Conservation (phyloP, 805 yeast species). For the Candida nitratophila region DNA sequence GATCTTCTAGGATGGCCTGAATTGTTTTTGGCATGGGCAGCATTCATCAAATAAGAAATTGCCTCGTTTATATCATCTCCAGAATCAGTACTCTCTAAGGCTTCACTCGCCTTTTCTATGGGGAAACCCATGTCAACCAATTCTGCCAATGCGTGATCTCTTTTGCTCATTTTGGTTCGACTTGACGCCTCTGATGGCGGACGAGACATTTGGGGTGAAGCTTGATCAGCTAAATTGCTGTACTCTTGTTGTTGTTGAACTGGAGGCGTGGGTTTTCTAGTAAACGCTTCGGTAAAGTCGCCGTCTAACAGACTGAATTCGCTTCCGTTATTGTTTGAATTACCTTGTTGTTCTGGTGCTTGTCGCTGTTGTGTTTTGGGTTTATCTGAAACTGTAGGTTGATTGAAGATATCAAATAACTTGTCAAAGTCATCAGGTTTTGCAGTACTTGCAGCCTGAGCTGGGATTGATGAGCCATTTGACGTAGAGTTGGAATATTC, state of each 20-base stretch:
- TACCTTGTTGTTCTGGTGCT: neutral
- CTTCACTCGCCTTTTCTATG: slow-evolving; percentile 49
- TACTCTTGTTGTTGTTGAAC: neutral
- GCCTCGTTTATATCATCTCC: slow-evolving; percentile 61
- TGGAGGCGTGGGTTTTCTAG: neutral
- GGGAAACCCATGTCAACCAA: slow-evolving; percentile 77
- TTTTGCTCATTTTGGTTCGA: slow-evolving; percentile 6
- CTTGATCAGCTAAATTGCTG: neutral
- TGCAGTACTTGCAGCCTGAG: neutral
- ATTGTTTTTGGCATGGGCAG: slow-evolving; percentile 37
- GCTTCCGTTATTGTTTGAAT: neutral
- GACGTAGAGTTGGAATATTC: neutral
- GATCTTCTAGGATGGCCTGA: slow-evolving; percentile 1
- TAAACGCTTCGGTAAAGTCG: neutral
- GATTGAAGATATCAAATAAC: slow-evolving; percentile 15
- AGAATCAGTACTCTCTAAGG: slow-evolving; percentile 41
- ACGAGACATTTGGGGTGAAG: neutral
- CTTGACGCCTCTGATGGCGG: neutral
- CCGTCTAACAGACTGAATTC: slow-evolving; percentile 1
- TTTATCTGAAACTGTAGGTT: slow-evolving; percentile 1
- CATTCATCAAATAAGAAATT: slow-evolving; percentile 56
- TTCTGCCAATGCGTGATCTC: slow-evolving; percentile 55
- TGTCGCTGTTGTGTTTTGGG: neutral
- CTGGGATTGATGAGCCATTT: neutral
- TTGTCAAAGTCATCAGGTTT: slow-evolving; percentile 12